Percentiles rank a stretch among this genome's conserved stretches.
phyloP scores from a whole-genome alignment of 768 basidiomycete species.

The Mycena pura region DNA sequence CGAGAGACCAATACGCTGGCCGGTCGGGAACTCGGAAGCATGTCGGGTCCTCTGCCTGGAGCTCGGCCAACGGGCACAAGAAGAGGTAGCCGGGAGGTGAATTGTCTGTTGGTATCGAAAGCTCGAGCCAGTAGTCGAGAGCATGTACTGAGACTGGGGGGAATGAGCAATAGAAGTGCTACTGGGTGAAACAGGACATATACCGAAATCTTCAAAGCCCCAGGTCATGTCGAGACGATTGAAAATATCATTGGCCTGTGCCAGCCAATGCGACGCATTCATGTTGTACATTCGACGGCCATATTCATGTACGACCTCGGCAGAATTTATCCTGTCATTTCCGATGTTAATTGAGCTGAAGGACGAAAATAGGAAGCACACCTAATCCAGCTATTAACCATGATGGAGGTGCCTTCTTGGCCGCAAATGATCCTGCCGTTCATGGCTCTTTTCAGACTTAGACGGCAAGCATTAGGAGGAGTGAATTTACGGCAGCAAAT shows the following conservation, averaged over 20 bases:
- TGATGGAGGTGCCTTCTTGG: neutral
- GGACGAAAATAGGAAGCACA: neutral
- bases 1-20: neutral
- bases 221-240: neutral
- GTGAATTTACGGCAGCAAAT: neutral
- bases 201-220: neutral
- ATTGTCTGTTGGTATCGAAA: neutral
- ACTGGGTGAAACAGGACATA: neutral
- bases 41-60: neutral
- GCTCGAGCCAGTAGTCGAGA: neutral
- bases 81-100: neutral
- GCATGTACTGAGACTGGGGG: neutral
- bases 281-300: neutral
- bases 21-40: neutral
- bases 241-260: constrained; percentile 2
- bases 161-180: neutral
- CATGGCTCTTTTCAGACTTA: neutral
- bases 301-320: neutral
- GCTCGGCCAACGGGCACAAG: neutral
- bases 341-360: neutral
- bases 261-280: neutral
- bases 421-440: neutral
- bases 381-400: neutral
- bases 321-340: neutral
- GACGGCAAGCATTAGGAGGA: neutral